Base-by-base conservation (phyloP, 2,329 filamentous ascomycete genomes). In the Aureobasidium lini region DNA sequence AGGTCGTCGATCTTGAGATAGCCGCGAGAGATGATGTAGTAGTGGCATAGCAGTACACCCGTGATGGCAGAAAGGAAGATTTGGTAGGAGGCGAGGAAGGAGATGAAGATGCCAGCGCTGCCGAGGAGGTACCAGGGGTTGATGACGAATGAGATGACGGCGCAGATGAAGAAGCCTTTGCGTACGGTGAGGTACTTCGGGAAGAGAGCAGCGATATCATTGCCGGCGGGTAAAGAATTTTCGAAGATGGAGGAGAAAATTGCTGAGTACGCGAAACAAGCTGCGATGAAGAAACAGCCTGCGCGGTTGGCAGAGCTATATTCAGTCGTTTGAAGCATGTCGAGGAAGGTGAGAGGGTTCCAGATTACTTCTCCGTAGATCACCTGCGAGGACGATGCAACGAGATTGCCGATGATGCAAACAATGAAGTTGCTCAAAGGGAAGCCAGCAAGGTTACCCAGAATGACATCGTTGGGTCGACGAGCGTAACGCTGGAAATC, bases 1-100 rank as follows among this genome's bases (percentile, higher is more conserved):
- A 81, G 62, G 46, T 73, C 82, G 58, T 74, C 75, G 4, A 71
- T 76, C 68, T 78, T 75, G 65, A 78, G 78, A 67, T 73, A 79
- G 63, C 69, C 72, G 1, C 71, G 69, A 1, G 66, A 62, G 36
- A 78, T 68, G 16, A 77, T 52, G 58, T 74, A 76, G 65, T 79
- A 78, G 60, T 78, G 70, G 60, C 69, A 72, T 2, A 77, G 66
- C 6, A 78, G 59, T 1, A 78, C 68, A 5, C 76, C 76, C 0
- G 73, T 71, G 42, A 78, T 77, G 5, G 74, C 64, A 0, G 70
- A 71, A 4, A 78, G 67, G 64, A 76, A 76, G 53, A 74, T 72
- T 52, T 76, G 72, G 61, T 77, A 79, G 1, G 71, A 75, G 1
- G 71, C 69, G 3, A 79, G 65, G 62, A 75, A 76, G 10, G 66